phyloP scores from a whole-genome alignment of 116 monocot genomes.

The Cymodocea nodosa region DNA sequence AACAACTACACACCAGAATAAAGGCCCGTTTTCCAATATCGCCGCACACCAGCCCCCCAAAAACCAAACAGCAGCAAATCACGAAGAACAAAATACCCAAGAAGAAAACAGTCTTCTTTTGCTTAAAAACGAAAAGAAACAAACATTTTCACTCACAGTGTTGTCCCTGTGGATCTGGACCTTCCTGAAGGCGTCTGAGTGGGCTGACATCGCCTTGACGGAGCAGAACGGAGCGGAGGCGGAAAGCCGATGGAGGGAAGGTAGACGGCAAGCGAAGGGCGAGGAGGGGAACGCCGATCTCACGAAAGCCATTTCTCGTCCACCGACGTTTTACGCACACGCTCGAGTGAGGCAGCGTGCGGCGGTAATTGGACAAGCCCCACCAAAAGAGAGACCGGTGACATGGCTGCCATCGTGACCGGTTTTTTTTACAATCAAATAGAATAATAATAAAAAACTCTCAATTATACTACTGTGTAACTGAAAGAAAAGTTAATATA shows the following conservation, averaged over 20 bases:
- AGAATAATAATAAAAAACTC: too few relatives aligned
- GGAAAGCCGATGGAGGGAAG: not conserved
- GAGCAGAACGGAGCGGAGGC: not conserved
- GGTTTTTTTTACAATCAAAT: too few relatives aligned
- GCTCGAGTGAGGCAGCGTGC: too few relatives aligned
- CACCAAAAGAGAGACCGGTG: too few relatives aligned
- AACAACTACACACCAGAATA: constrained; percentile 31
- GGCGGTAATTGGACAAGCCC: too few relatives aligned
- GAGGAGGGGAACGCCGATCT: not conserved
- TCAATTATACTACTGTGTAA: too few relatives aligned
- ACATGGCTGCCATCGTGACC: too few relatives aligned
- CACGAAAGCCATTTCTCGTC: too few relatives aligned
- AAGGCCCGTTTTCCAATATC: not conserved
- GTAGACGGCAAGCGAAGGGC: not conserved
- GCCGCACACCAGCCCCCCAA: too few relatives aligned
- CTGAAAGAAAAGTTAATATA: too few relatives aligned
- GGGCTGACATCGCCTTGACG: not conserved
- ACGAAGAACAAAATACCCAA: not conserved
- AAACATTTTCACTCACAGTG: constrained; percentile 4
- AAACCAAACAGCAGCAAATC: not conserved
- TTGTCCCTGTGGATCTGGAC: constrained; percentile 25
- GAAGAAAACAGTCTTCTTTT: not conserved
- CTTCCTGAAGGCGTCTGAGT: constrained; percentile 8
- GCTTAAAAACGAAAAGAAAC: too few relatives aligned
- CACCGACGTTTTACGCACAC: too few relatives aligned